Base-by-base conservation (phyloP, 345 rosid genomes). In the Citrus cavaleriei region DNA sequence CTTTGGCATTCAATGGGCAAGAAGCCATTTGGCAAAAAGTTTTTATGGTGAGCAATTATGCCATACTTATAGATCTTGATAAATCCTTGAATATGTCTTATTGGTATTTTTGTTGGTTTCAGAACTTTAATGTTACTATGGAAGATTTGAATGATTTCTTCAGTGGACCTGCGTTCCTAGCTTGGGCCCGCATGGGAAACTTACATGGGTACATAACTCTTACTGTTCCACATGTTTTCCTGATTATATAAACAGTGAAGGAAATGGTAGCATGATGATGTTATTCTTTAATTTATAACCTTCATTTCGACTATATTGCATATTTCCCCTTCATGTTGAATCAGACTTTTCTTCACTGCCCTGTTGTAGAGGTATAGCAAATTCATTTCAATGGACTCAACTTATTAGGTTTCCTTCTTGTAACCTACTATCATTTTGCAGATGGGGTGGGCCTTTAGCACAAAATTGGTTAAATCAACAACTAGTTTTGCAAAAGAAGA, bases 101-200 rank as follows among this genome's bases (percentile, higher is more conserved):
- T 30, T 34, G 65, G 37, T 51, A 35, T 63, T 65, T 78, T 85
- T 72, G 71, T 58, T 13, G 51, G 38, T 63, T 85, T 79, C 84
- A 95, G 99, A 91, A 86, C 60, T 89, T 93, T 71, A 95, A 95
- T 75, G 84, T 91, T 70, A 93, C 84, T 81, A 81, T 40, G 69
- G 90, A 83, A 79, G 98, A 88, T 66, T 86, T 95, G 85, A 85
- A 91, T 83, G 91, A 87, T 84, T 93, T 93, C 81, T 95, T 95
- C 83, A 95, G 97, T 72, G 98, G 99, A 83, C 99, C 97, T 75
- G 98, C 99, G 21, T 95, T 93, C 83, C 99, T 95, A 69, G 99
- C 98, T 76, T 95, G 99, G 99, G 99, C 99, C 83, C 97, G 99
- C 74, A 95, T 95, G 99, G 99, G 99, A 75, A 95, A 95, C 83